phyloP scores from a whole-genome alignment of 2,329 filamentous ascomycete genomes.

The Xylariaceae sp. region DNA sequence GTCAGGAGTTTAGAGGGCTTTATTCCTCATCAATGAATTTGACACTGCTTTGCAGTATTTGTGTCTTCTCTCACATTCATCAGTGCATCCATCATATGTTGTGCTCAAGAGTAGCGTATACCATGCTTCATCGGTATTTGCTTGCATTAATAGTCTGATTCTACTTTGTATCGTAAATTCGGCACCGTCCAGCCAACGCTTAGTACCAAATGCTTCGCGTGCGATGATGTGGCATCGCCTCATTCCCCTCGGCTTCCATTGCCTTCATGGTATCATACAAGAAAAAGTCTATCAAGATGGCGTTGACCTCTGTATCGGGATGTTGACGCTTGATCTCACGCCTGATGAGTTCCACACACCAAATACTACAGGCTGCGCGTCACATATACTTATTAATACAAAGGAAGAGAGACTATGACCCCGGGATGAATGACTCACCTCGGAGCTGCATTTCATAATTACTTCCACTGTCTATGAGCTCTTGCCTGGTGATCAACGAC shows the following conservation, averaged over 20 bases:
- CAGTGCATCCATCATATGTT: not conserved
- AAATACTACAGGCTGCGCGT: slow-evolving; percentile 76
- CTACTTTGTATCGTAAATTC: not conserved
- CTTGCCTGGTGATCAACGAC: slow-evolving; percentile 62
- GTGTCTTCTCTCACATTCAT: not conserved
- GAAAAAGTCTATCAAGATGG: slow-evolving; percentile 95
- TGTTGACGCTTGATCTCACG: slow-evolving; percentile 74
- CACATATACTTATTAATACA: slow-evolving; percentile 6
- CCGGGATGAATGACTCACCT: slow-evolving; percentile 47
- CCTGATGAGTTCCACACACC: slow-evolving; percentile 87
- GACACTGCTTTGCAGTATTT: not conserved
- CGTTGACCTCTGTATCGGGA: slow-evolving; percentile 72
- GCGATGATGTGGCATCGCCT: slow-evolving; percentile 76
- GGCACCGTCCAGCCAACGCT: slow-evolving; percentile 6
- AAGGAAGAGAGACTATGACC: not conserved
- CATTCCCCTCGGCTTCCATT: slow-evolving; percentile 61
- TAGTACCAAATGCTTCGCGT: slow-evolving; percentile 96
- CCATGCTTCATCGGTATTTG: no score
- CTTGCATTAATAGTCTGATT: not conserved
- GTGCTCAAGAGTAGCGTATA: not conserved
- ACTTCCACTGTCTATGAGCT: slow-evolving; percentile 67
- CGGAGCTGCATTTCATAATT: slow-evolving; percentile 84
- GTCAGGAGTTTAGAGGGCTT: slow-evolving; percentile 13
- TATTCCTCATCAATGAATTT: slow-evolving; percentile 4
- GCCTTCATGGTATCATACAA: slow-evolving; percentile 94